Base-by-base conservation (phyloP, 1,139 yeast species). In the Hansenula lynferdii region DNA sequence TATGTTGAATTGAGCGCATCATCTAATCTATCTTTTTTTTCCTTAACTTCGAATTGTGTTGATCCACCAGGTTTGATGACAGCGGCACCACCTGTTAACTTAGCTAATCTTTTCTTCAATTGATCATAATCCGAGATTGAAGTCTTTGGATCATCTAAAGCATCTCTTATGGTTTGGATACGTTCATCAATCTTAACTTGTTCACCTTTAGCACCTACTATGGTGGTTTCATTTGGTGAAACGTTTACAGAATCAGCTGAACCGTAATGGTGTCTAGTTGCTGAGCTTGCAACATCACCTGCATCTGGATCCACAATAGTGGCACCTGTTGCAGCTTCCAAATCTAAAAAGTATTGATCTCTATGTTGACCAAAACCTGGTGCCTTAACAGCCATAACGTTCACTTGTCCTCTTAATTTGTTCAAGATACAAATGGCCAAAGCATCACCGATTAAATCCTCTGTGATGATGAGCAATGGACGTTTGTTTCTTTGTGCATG, bases 321-420 rank as follows among this genome's bases (percentile, higher is more conserved):
- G 10, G 53, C 51, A 29, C 53, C 54, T 10, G 56, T 51, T 3
- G 48, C 39, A 6, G 48, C 50, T 27, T 46, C 52, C 9, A 53
- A 22, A 31, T 53, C 57, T 4, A 33, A 34, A 5, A 53, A 31
- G 35, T 49, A 51, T 34, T 51, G 53, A 10, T 24, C 26, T 35
- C 48, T 45, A 20, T 53, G 46, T 31, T 51, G 54, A 36, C 55
- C 56, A 37, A 44, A 53, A 3, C 57, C 57, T 19, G 57, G 57
- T 3, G 52, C 43, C 27, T 44, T 49, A 6, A 51, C 49, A 6
- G 45, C 53, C 28, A 49, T 43, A 11, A 53, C 50, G 17, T 51
- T 40, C 6, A 51, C 54, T 33, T 48, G 50, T 11, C 51, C 50
- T 38, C 44, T 48, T 4, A 53, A 17, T 36, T 51, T 53, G 44